Conservation (phyloP, 306 rosid species). For the Trifolium dubium region DNA sequence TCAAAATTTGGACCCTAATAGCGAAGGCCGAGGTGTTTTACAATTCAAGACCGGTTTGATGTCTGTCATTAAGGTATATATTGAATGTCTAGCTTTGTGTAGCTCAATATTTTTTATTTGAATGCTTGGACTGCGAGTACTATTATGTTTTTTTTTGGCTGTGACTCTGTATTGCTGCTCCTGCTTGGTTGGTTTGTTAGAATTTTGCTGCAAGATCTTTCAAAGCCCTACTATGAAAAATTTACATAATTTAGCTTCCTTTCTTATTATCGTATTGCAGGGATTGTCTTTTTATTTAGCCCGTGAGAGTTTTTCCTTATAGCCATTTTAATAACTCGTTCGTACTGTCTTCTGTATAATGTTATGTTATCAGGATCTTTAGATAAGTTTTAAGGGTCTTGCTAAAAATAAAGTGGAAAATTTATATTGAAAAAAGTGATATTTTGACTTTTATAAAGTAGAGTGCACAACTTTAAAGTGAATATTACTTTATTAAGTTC, state of each 20-base stretch:
- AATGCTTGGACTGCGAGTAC: conserved; percentile 18
- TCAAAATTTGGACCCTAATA: conserved; percentile 88
- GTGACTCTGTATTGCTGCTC: conserved; percentile 6
- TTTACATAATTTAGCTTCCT: not conserved
- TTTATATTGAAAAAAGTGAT: too few species aligned
- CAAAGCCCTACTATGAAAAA: conserved; percentile 6
- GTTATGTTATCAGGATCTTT: conserved; percentile 25
- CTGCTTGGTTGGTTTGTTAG: conserved; percentile 28
- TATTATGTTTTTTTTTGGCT: conserved; percentile 22
- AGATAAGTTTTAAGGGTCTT: not conserved
- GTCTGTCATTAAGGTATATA: conserved; percentile 91
- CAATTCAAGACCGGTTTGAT: conserved; percentile 97
- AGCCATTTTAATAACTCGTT: conserved; percentile 10
- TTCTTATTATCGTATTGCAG: conserved; percentile 14
- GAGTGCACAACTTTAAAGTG: too few species aligned
- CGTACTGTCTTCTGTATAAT: conserved; percentile 4
- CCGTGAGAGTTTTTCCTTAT: not conserved
- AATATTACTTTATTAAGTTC: too few species aligned
- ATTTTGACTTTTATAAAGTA: too few species aligned
- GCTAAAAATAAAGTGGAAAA: too few species aligned
- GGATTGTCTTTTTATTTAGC: conserved; percentile 9
- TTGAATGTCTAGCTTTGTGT: conserved; percentile 15
- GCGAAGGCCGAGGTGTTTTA: conserved; percentile 97
- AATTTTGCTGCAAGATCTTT: conserved; percentile 24
- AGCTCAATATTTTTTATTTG: conserved; percentile 13